Evolutionary conservation across 2,329 filamentous ascomycete species (phyloP).

Genomic region (Xylaria digitata): DNA sequence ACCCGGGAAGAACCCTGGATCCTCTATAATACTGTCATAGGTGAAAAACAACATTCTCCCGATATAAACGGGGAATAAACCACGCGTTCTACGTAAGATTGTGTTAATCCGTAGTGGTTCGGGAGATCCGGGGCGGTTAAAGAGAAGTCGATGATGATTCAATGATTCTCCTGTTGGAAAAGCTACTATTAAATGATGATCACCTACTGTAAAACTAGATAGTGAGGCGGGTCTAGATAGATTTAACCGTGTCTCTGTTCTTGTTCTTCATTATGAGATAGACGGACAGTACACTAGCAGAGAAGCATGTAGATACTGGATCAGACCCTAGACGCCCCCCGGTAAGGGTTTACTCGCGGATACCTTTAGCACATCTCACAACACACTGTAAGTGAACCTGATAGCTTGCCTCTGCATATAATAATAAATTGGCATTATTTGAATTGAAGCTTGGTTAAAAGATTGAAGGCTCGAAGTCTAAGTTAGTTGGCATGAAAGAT

Average conservation of each 20-base stretch:
- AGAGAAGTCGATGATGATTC: constrained; percentile 1
- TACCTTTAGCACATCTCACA: not conserved
- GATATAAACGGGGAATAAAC: constrained; percentile 20
- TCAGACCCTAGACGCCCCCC: not conserved
- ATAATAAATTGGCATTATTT: no score
- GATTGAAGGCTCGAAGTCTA: not conserved
- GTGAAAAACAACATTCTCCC: not conserved
- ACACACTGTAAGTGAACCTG: no score
- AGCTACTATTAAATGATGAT: no score
- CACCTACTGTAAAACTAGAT: no score
- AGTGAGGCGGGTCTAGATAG: no score
- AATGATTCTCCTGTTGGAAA: no score
- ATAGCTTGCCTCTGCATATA: not conserved
- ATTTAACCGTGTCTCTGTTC: no score
- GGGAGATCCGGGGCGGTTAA: not conserved
- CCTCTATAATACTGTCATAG: no score
- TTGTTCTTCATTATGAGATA: no score
- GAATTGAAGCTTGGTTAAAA: not conserved
- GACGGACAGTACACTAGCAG: no score
- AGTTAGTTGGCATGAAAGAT: no score
- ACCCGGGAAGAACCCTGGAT: constrained; percentile 6
- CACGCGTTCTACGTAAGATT: constrained; percentile 21
- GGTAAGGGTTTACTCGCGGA: not conserved
- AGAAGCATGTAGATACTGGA: no score
- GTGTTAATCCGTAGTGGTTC: not conserved